Base-by-base conservation (phyloP, 352 stramenopile genomes). In the Phytophthora foliorum region DNA sequence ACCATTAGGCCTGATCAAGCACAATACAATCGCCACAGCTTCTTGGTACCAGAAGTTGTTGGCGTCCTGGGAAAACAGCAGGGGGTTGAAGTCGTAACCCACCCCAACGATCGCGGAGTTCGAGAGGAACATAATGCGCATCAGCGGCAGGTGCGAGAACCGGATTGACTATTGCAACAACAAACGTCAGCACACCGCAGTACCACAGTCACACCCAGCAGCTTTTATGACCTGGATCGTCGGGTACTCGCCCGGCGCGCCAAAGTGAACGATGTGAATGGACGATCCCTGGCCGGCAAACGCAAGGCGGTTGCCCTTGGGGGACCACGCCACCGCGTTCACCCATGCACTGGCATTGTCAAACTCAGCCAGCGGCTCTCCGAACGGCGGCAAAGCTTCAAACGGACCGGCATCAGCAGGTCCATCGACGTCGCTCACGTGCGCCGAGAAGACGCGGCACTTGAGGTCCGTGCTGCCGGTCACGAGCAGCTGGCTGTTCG, bases 401-500 rank as follows among this genome's bases (percentile, higher is more conserved):
- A 96, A 96, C 21, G 89, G 89, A 25, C 86, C 86, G 5, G 84
- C 75, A 64, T 95, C 75, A 1, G 83, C 75, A n/a, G 74, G 55
- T 14, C 73, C 75, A 53, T 98, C 93, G n/a, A 98, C 77, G 25
- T 96, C 87, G 13, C 76, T 74, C 21, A 97, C 80, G 71, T 93
- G 92, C 14, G 94, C 95, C 27, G 84, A 95, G 76, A 98, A 96
- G 42, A 98, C 90, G 55, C 95, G 91, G 76, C 92, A 98, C 73
- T 98, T 97, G 62, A 98, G 94, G 61, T 98, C 95, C 24, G 90
- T 97, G 74, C 86, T 96, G 44, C 80, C 92, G 3, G 95, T 98
- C 45, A 94, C 93, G 3, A 98, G 75, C 29, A 98, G 60, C 54
- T 98, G 93, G 61, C 80, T 93, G 84, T 98, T 98, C 19, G 93